These are phyloP conservation scores for Debaryomycetaceae sp. DNA, from an alignment of 1,139 yeast genomes.

Conservation along the genomic window DNA sequence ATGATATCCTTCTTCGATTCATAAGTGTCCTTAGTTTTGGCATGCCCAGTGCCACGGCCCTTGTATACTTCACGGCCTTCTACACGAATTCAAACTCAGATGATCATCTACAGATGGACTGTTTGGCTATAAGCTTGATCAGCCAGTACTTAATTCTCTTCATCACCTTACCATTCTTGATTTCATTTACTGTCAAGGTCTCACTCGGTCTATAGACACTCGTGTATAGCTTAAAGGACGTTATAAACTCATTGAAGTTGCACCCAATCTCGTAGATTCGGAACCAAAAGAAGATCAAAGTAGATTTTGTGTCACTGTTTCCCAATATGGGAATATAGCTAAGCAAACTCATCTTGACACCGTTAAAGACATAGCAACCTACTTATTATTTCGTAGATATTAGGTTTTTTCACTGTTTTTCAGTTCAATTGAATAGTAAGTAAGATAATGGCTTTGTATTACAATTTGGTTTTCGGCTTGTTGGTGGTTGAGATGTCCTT, in stretches of 20 bases:
- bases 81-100: constrained; percentile 64
- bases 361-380: too few species aligned
- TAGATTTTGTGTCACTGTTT: too few species aligned
- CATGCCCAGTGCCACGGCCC: constrained; percentile 81
- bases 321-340: too few species aligned
- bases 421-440: neutral
- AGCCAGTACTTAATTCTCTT: constrained; percentile 63
- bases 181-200: constrained; percentile 52
- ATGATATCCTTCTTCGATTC: constrained; percentile 53
- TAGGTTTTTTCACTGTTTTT: neutral
- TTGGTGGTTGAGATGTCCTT: constrained; percentile 76
- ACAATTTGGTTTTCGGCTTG: constrained; percentile 70
- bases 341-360: too few species aligned
- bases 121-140: constrained; percentile 70
- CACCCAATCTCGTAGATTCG: too few species aligned
- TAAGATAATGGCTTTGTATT: constrained; percentile 64
- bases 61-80: constrained; percentile 81
- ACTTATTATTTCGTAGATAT: too few species aligned
- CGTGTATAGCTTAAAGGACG: too few species aligned
- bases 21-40: constrained; percentile 75
- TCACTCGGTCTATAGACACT: constrained; percentile 26
- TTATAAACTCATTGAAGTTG: too few species aligned
- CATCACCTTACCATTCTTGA: constrained; percentile 63
- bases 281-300: too few species aligned
- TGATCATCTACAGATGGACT: constrained; percentile 75